A percentile compares a stretch with the other conserved stretches of the same genome.
Conservation (phyloP, 2,329 filamentous ascomycete species). For the Keithomyces neogunnii region DNA sequence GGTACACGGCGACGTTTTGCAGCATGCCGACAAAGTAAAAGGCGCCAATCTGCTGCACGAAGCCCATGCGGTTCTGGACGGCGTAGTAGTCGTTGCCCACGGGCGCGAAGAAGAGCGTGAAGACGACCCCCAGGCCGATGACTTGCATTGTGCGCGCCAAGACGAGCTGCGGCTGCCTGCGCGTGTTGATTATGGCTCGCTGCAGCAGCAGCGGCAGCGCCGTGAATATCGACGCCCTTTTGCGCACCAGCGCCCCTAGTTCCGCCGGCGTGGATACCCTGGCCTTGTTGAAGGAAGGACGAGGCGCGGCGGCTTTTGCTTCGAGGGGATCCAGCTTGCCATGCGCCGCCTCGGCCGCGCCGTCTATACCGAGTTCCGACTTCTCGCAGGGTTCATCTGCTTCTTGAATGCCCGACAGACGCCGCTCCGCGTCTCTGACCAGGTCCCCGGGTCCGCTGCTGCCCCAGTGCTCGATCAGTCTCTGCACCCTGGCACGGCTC, state of each 20-base stretch:
- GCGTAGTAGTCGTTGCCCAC: slow-evolving; percentile 59
- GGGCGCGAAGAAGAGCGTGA: slow-evolving; percentile 64
- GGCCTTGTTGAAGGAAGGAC: slow-evolving; percentile 33
- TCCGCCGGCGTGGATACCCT: slow-evolving; percentile 60
- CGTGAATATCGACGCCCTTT: slow-evolving; percentile 49
- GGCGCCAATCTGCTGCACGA: slow-evolving; percentile 62
- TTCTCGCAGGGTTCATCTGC: slow-evolving; percentile 16
- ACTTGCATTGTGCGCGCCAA: slow-evolving; percentile 61
- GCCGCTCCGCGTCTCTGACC: slow-evolving; percentile 5
- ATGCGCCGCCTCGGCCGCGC: not conserved
- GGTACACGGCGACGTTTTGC: slow-evolving; percentile 70
- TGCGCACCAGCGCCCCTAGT: slow-evolving; percentile 58
- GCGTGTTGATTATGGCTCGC: slow-evolving; percentile 60
- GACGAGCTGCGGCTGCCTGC: slow-evolving; percentile 55
- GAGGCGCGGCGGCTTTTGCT: slow-evolving; percentile 15
- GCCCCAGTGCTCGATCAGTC: slow-evolving; percentile 52
- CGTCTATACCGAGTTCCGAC: not conserved
- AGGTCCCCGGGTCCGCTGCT: slow-evolving; percentile 6
- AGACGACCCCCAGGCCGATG: slow-evolving; percentile 51
- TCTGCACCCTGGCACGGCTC: slow-evolving; percentile 53
- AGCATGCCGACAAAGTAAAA: slow-evolving; percentile 73
- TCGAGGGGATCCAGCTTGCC: not conserved
- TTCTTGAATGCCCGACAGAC: slow-evolving; percentile 21
- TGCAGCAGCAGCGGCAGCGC: slow-evolving; percentile 61
- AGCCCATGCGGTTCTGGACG: slow-evolving; percentile 66